Evolutionary conservation across 805 yeast species (phyloP), one percentile per base, ranked within the genome.

Genomic region (Teunomyces pallodes): DNA sequence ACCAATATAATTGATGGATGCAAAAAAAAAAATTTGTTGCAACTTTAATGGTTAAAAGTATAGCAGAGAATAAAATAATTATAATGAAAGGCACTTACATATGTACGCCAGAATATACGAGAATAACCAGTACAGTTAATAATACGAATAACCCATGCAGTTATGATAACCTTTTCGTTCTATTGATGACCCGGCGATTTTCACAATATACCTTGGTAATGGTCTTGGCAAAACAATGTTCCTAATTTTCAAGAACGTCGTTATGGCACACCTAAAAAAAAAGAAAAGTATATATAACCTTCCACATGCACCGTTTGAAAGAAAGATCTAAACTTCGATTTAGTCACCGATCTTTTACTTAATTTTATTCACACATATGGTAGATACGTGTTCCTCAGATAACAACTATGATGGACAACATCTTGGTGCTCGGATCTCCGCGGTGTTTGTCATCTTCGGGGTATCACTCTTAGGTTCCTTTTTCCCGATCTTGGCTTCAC

Each of bases 401-500:
- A 60, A 58, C 36, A 32, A 42, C 39, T 62, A 51, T 46, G 53
- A 62, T 48, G 67, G 67, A 7, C 57, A 59, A 43, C 47, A 54
- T 46, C 49, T 64, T 46, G 55, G 54, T 13, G 63, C 66, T 1
- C 51, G 72, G 16, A 56, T 65, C 7, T 57, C 67, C 13, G 57
- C 72, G 5, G 61, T 67, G 7, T 66, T 66, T 40, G 71, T 66
- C 2, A 44, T 65, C 13, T 56, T 67, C n/a, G 62, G 47, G 3
- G 58, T 62, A 5, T 65, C 71, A 0, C 63, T 63, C 2, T 41
- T 66, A 1, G 70, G 71, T 3, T 53, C 67, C 9, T 63, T 66
- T 46, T 60, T 66, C 17, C 72, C 72, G 5, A 48, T 67, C 14
- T 44, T 66, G 28, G 64, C 68, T 9, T 48, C 43, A 35, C 52